A percentile compares a stretch with the other conserved stretches of the same genome.
Conservation (phyloP, 768 basidiomycete genomes). For the Russula griseocarnosa region DNA sequence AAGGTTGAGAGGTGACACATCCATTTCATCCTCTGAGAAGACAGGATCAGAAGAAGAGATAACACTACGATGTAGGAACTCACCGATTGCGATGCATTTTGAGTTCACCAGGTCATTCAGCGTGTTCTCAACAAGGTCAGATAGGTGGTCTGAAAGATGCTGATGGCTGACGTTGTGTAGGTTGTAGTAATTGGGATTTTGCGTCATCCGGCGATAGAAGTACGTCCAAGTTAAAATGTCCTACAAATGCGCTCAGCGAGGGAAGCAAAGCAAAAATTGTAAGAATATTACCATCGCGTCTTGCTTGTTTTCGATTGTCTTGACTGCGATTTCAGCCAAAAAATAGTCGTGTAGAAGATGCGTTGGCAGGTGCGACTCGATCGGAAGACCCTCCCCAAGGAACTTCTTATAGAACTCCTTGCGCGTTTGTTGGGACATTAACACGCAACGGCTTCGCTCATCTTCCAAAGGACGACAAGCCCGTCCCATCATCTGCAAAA, state of each 20-base stretch:
- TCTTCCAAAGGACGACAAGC: constrained; percentile 91
- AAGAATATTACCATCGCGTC: constrained; percentile 70
- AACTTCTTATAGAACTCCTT: constrained; percentile 99
- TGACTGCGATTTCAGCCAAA: constrained; percentile 96
- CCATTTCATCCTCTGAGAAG: constrained; percentile 83
- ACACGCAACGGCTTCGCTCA: constrained; percentile 84
- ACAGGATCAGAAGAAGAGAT: background rate
- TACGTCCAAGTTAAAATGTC: constrained; percentile 99
- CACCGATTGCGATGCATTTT: constrained; percentile 89
- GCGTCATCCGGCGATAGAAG: constrained; percentile 96
- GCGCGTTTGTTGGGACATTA: constrained; percentile 96
- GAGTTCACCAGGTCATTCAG: constrained; percentile 88
- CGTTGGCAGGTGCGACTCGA: constrained; percentile 90
- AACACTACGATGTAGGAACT: constrained; percentile 20
- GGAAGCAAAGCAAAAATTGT: background rate
- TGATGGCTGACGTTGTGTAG: constrained; percentile 93
- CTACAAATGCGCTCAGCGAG: constrained; percentile 35
- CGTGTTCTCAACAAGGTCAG: constrained; percentile 93
- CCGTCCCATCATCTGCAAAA: constrained; percentile 99
- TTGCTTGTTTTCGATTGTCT: constrained; percentile 99
- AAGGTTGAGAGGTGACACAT: constrained; percentile 84
- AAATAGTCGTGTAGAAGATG: constrained; percentile 94
- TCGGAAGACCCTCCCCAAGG: constrained; percentile 93
- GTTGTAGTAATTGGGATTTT: constrained; percentile 95
- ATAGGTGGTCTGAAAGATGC: constrained; percentile 92